Conservation (phyloP, 306 rosid genomes). For the Cucurbita pepo region DNA sequence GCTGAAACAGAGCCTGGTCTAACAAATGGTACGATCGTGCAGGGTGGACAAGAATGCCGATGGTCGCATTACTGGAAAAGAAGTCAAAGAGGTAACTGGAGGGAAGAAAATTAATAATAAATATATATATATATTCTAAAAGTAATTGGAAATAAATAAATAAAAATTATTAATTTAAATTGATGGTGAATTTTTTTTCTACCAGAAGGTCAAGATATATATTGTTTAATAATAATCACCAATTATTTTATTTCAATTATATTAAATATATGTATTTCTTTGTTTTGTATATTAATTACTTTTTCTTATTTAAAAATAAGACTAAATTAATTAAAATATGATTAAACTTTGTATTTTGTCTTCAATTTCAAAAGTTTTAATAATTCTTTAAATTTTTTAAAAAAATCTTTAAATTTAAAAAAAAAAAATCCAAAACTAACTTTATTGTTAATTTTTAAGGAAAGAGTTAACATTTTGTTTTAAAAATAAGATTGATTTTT, state of each 20-base stretch:
- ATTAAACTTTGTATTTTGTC: no score
- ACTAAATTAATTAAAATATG: no score
- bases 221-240: neutral
- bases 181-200: neutral
- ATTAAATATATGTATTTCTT: neutral
- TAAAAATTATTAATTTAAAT: neutral
- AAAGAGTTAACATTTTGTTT: no score
- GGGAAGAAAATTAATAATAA: neutral
- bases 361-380: no score
- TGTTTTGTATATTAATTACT: neutral
- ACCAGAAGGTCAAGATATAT: neutral
- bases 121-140: neutral
- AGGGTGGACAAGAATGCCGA: constrained; percentile 95
- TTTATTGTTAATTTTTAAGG: no score
- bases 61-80: constrained; percentile 62
- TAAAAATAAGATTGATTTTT: no score
- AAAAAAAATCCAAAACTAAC: no score
- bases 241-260: neutral
- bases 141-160: neutral
- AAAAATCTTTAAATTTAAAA: no score
- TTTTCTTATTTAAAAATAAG: no score
- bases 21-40: constrained; percentile 3
- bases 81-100: constrained; percentile 55
- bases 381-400: no score
- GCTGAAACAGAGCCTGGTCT: neutral